A percentile compares a stretch with the other conserved stretches of the same genome.
These are phyloP conservation scores for Erysimum cheiri DNA, from an alignment of 441 rosid species.

Conservation along the genomic window DNA sequence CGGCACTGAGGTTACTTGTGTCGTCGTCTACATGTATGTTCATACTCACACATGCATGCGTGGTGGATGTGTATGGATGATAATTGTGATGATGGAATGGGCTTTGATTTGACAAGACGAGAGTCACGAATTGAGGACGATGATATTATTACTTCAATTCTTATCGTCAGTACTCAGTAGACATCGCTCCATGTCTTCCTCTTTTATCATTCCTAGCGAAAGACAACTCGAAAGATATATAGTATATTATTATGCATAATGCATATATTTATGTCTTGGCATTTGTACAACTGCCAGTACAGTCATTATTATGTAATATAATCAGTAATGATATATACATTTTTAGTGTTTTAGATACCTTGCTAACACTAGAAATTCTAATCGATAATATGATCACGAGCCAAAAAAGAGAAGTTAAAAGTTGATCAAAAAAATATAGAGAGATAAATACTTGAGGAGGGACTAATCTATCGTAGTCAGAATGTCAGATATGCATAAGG, in stretches of 20 bases:
- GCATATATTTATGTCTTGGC: conserved; percentile 4
- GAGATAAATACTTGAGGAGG: background rate
- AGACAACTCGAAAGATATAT: conserved; percentile 30
- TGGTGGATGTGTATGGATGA: conserved; percentile 25
- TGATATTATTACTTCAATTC: conserved; percentile 19
- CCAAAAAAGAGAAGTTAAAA: background rate
- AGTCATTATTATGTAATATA: conserved; percentile 8
- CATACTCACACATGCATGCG: conserved; percentile 37
- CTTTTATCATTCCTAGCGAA: conserved; percentile 36
- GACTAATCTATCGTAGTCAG: no score
- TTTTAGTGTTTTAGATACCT: background rate
- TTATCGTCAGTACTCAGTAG: conserved; percentile 37
- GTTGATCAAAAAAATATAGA: background rate
- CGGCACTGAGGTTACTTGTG: conserved; percentile 29
- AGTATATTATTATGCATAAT: background rate
- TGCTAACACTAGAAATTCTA: no score
- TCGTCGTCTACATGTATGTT: conserved; percentile 18
- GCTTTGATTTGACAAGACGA: conserved; percentile 48
- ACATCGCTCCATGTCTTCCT: conserved; percentile 45
- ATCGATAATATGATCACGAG: background rate
- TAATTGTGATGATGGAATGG: conserved; percentile 35
- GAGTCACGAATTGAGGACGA: conserved; percentile 35
- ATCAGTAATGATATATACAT: background rate
- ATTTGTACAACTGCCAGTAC: conserved; percentile 28
- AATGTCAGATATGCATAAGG: no score